phyloP scores from a whole-genome alignment of 2,329 filamentous ascomycete genomes.

The Domatiomyces catenatus region DNA sequence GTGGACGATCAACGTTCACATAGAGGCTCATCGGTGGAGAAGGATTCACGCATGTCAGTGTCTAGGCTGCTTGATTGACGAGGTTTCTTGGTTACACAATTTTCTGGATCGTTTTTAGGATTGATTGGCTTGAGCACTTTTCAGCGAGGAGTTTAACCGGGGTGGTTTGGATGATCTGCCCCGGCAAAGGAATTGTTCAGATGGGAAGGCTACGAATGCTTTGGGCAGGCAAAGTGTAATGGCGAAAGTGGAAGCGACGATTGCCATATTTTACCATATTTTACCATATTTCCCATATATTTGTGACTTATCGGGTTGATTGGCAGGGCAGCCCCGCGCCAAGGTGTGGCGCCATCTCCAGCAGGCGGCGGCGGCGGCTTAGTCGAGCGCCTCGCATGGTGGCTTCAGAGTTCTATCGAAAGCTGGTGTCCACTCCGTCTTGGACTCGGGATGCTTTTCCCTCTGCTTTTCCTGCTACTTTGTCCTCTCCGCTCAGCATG shows the following conservation, averaged over 20 bases:
- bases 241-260: background rate
- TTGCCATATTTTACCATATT: background rate
- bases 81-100: background rate
- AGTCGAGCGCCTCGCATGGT: background rate
- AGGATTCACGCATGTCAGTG: constrained; percentile 10
- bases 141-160: background rate
- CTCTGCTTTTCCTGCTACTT: too few species aligned
- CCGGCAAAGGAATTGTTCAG: background rate
- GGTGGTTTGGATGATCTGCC: background rate
- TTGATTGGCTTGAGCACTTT: background rate
- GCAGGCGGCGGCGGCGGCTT: background rate
- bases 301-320: background rate
- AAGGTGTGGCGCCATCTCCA: background rate
- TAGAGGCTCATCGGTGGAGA: background rate
- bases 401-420: background rate
- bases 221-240: background rate
- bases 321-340: background rate
- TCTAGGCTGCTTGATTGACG: constrained; percentile 8
- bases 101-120: background rate
- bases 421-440: background rate
- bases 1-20: background rate
- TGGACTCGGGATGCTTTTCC: too few species aligned
- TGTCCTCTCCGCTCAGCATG: background rate
- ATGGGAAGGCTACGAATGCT: background rate
- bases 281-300: background rate